Percentiles rank a stretch among this genome's conserved stretches.
These are phyloP conservation scores for Juncus effusus DNA, from an alignment of 176 grass and related monocot genomes.

Conservation along the genomic window DNA sequence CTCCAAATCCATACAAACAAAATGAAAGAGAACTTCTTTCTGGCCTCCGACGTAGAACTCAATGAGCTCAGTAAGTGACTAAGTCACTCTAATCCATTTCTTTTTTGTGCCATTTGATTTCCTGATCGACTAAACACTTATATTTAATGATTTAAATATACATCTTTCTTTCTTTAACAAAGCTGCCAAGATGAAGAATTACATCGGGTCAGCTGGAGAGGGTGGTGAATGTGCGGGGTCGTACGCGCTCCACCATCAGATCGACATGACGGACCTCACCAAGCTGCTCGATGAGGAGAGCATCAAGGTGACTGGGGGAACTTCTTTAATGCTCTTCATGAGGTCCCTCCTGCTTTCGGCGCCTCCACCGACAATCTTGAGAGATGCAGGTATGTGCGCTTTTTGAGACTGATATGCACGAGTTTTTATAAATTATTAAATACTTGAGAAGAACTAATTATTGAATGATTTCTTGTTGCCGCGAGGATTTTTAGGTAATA, in stretches of 20 bases:
- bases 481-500: too few relatives aligned
- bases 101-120: too few relatives aligned
- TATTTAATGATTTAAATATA: too few relatives aligned
- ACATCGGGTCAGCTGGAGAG: conserved; percentile 95
- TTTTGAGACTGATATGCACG: too few relatives aligned
- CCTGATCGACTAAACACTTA: too few relatives aligned
- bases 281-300: conserved; percentile 92
- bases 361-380: conserved; percentile 87
- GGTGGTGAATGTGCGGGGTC: conserved; percentile 97
- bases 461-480: too few relatives aligned
- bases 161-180: conserved; percentile 19
- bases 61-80: conserved; percentile 68
- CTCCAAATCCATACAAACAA: conserved; percentile 97
- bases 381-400: conserved; percentile 95
- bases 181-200: conserved; percentile 97
- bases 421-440: too few relatives aligned
- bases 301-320: conserved; percentile 95
- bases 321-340: conserved; percentile 87
- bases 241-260: conserved; percentile 81
- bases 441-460: too few relatives aligned
- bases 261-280: conserved; percentile 90
- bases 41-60: conserved; percentile 85
- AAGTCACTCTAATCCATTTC: too few relatives aligned
- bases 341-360: conserved; percentile 93
- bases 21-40: conserved; percentile 98